phyloP scores from a whole-genome alignment of 2,329 filamentous ascomycete species.

The Neodidymelliopsis sp. region DNA sequence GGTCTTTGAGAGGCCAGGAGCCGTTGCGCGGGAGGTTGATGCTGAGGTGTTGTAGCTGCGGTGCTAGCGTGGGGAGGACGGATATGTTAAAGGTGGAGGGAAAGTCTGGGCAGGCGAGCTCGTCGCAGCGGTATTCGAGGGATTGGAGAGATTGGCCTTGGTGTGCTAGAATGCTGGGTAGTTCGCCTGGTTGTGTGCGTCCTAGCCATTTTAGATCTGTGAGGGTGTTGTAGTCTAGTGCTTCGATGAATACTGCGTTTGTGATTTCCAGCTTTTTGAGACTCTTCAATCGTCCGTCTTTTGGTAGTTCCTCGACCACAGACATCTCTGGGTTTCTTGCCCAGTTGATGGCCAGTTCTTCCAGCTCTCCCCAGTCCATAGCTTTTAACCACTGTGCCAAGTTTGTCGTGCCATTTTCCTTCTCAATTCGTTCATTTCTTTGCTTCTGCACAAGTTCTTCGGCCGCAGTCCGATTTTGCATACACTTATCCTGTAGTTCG shows the following conservation, averaged over 20 bases:
- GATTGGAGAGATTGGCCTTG: not conserved
- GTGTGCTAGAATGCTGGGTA: not conserved
- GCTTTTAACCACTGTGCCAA: too few relatives aligned
- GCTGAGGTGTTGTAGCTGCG: constrained; percentile 12
- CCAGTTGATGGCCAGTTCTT: too few relatives aligned
- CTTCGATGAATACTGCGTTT: not conserved
- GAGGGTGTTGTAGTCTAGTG: not conserved
- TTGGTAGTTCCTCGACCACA: too few relatives aligned
- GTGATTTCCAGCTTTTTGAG: too few relatives aligned
- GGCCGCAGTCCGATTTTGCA: too few relatives aligned
- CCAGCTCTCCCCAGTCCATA: too few relatives aligned
- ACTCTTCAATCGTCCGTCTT: too few relatives aligned
- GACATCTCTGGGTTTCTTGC: too few relatives aligned
- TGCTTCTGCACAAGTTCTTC: too few relatives aligned
- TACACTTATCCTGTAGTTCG: not conserved
- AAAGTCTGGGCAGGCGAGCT: not conserved
- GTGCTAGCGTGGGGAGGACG: not conserved
- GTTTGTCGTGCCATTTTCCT: too few relatives aligned
- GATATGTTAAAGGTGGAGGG: not conserved
- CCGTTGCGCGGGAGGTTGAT: constrained; percentile 24
- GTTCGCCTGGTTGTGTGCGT: not conserved
- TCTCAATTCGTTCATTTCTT: too few relatives aligned
- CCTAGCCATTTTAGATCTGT: not conserved
- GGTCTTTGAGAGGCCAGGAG: constrained; percentile 21
- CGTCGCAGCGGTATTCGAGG: constrained; percentile 1